These are phyloP conservation scores for Pseudozyma flocculosa DNA, from an alignment of 1,284 basidiomycete species.

Conservation along the genomic window DNA sequence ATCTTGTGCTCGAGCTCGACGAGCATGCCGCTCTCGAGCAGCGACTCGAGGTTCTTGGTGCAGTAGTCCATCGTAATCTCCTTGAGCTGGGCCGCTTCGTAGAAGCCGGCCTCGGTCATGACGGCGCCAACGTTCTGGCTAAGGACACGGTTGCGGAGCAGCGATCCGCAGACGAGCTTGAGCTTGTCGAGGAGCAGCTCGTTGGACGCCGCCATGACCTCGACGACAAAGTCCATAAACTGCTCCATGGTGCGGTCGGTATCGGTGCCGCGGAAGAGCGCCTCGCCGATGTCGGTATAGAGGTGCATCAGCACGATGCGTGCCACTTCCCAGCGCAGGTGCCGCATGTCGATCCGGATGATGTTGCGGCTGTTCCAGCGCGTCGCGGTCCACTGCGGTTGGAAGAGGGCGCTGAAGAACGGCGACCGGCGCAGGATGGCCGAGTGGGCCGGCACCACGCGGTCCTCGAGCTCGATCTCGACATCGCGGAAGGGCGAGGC, in stretches of 20 bases:
- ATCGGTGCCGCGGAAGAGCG: constrained; percentile 65
- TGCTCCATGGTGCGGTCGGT: constrained; percentile 67
- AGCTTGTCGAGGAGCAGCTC: constrained; percentile 85
- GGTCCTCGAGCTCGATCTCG: constrained; percentile 72
- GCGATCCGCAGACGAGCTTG: constrained; percentile 74
- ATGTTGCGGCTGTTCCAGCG: constrained; percentile 65
- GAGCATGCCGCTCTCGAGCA: constrained; percentile 78
- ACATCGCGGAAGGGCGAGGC: constrained; percentile 66
- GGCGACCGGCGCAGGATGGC: constrained; percentile 75
- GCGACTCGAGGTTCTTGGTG: constrained; percentile 78
- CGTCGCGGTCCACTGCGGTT: constrained; percentile 73
- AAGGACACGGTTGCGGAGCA: constrained; percentile 64
- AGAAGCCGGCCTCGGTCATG: constrained; percentile 78
- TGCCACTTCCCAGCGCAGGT: constrained; percentile 75
- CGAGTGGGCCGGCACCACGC: constrained; percentile 72
- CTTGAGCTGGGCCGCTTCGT: constrained; percentile 72
- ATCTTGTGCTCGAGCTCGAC: constrained; percentile 70
- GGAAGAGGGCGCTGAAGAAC: constrained; percentile 85
- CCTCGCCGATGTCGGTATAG: constrained; percentile 73
- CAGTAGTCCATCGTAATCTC: constrained; percentile 79
- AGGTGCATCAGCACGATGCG: constrained; percentile 75
- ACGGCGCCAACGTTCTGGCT: constrained; percentile 78
- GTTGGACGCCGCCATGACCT: constrained; percentile 81
- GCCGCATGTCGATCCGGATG: constrained; percentile 70
- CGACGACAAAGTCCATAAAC: constrained; percentile 81